Conservation (phyloP, 2,329 filamentous ascomycete species). For the Microdochium paspali region DNA sequence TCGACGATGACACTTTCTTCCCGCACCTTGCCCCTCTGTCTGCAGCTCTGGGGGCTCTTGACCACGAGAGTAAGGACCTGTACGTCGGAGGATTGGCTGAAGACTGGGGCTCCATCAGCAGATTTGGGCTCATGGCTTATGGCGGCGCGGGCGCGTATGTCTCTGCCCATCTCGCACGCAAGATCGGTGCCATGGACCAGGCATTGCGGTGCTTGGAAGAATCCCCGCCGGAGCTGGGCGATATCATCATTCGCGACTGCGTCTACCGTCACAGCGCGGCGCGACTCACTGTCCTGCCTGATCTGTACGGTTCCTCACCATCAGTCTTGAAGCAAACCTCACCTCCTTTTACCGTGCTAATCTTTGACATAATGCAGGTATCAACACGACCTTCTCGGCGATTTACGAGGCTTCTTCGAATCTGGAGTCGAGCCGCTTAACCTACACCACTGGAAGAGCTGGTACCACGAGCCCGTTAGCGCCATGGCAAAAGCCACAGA, state of each 20-base stretch:
- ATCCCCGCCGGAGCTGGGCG: conserved; percentile 32
- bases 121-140: conserved; percentile 50
- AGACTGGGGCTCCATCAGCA: conserved; percentile 37
- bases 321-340: conserved; percentile 10
- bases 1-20: conserved; percentile 59
- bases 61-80: conserved; percentile 31
- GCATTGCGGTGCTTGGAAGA: conserved; percentile 38
- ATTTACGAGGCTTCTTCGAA: conserved; percentile 52
- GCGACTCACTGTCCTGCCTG: conserved; percentile 43
- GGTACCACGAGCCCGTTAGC: conserved; percentile 42
- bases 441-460: conserved; percentile 56
- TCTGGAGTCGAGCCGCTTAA: conserved; percentile 42
- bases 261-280: conserved; percentile 44
- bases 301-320: conserved; percentile 29
- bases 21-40: conserved; percentile 41
- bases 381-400: conserved; percentile 46
- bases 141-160: conserved; percentile 53
- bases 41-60: conserved; percentile 33
- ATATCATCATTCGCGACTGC: conserved; percentile 47
- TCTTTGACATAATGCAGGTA: too few species aligned
- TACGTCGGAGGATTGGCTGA: conserved; percentile 52
- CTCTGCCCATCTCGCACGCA: conserved; percentile 37
- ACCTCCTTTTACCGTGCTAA: conserved; percentile 34
- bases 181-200: conserved; percentile 29
- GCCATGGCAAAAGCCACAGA: conserved; percentile 37